Evolutionary conservation across 1,139 yeast species (phyloP).

Genomic region (Debaryomyces fabryi): DNA sequence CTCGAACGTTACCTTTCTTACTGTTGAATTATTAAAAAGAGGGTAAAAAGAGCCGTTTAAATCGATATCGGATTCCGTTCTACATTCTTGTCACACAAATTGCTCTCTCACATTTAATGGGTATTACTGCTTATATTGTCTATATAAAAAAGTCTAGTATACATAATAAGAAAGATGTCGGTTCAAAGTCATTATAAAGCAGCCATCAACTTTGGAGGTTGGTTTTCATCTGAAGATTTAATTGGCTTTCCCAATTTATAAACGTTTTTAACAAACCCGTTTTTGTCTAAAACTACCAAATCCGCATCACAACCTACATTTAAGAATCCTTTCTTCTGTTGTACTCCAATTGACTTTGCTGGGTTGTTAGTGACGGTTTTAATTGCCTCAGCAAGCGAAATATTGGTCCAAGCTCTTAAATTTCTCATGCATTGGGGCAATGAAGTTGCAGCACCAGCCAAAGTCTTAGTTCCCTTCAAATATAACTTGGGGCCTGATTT

Average conservation of each 20-base stretch:
- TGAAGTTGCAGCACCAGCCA: conserved; percentile 66
- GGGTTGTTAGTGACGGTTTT: conserved; percentile 62
- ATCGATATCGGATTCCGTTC: not conserved
- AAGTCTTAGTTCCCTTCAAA: conserved; percentile 59
- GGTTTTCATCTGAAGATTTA: conserved; percentile 22
- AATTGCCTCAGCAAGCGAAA: conserved; percentile 56
- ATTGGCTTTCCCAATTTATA: conserved; percentile 53
- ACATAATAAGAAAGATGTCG: not conserved
- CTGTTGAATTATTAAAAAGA: not conserved
- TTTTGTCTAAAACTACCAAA: conserved; percentile 49
- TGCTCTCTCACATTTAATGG: not conserved
- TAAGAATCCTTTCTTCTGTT: conserved; percentile 53
- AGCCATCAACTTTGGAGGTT: conserved; percentile 25
- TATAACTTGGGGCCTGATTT: conserved; percentile 53
- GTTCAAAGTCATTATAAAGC: conserved; percentile 15
- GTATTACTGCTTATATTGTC: not conserved
- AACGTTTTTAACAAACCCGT: conserved; percentile 51
- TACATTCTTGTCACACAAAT: not conserved
- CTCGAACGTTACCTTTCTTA: not conserved
- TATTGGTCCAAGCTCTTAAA: conserved; percentile 54
- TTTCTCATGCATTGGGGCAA: conserved; percentile 58
- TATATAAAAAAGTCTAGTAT: not conserved
- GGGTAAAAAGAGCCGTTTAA: not conserved
- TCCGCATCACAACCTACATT: conserved; percentile 62
- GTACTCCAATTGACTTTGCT: conserved; percentile 50